These are phyloP conservation scores for Elongisporangium anandrum DNA, from an alignment of 352 stramenopile genomes.

Conservation along the genomic window DNA sequence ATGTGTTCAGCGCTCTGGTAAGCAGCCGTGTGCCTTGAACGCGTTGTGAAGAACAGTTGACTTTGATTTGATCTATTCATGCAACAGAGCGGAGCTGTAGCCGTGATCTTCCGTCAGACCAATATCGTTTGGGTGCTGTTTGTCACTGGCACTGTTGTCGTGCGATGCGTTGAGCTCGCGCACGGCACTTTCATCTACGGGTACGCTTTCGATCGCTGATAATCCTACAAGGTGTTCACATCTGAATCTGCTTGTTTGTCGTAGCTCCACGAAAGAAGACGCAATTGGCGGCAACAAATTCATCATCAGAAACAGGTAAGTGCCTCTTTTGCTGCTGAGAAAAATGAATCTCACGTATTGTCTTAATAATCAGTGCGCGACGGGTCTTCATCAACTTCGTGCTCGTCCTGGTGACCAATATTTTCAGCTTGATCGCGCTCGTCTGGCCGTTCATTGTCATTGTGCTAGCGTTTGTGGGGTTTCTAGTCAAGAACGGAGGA, in stretches of 20 bases:
- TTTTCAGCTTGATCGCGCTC: conserved; percentile 42
- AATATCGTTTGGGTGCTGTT: conserved; percentile 92
- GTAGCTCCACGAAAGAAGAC: conserved; percentile 37
- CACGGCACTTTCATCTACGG: conserved; percentile 71
- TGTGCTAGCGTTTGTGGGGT: conserved; percentile 44
- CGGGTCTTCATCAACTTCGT: conserved; percentile 64
- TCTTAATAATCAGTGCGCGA: conserved; percentile 14
- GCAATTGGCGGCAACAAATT: conserved; percentile 6
- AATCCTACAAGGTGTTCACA: neutral
- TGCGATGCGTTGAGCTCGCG: conserved; percentile 61
- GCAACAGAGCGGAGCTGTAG: conserved; percentile 51
- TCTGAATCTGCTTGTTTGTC: neutral
- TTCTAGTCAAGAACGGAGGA: conserved; percentile 71
- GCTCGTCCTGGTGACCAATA: conserved; percentile 40
- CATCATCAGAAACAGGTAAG: conserved; percentile 30
- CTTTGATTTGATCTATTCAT: conserved; percentile 6
- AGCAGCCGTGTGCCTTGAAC: conserved; percentile 6
- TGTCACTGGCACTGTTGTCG: conserved; percentile 66
- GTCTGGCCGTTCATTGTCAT: conserved; percentile 71
- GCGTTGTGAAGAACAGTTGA: too few relatives aligned
- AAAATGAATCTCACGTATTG: neutral
- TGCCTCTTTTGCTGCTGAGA: neutral
- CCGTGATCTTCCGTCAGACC: conserved; percentile 87
- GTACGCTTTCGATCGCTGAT: conserved; percentile 17
- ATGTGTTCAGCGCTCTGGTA: conserved; percentile 61